Conservation (phyloP, 352 stramenopile species). For the Phytopythium aichiense region DNA sequence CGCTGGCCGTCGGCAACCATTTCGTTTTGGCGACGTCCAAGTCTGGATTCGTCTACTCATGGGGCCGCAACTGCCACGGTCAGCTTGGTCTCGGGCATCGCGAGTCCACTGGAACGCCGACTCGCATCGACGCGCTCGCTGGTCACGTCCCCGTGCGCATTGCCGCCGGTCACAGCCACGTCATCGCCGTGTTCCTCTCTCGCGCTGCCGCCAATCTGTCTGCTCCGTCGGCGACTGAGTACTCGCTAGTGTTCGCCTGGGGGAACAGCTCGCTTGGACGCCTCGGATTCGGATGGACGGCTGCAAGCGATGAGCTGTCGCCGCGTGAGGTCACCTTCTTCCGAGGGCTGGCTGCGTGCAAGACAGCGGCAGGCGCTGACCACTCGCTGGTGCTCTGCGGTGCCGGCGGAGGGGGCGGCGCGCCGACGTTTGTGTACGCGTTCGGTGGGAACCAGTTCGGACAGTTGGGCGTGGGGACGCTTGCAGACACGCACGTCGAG, state of each 20-base stretch:
- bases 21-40: conserved; percentile 48
- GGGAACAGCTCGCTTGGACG: conserved; percentile 33
- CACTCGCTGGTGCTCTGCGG: conserved; percentile 64
- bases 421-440: conserved; percentile 52
- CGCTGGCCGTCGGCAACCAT: conserved; percentile 58
- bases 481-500: conserved; percentile 25
- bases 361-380: conserved; percentile 47
- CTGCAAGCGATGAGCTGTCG: conserved; percentile 10
- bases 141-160: conserved; percentile 36
- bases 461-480: conserved; percentile 50
- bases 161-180: conserved; percentile 43
- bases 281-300: conserved; percentile 49
- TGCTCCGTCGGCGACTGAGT: conserved; percentile 13
- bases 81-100: conserved; percentile 49
- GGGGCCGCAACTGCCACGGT: conserved; percentile 51
- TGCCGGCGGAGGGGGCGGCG: conserved; percentile 12
- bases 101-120: conserved; percentile 13
- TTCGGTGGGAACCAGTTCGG: conserved; percentile 68
- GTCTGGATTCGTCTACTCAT: conserved; percentile 41
- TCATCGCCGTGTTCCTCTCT: conserved; percentile 38
- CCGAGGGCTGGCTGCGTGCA: conserved; percentile 37
- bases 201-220: conserved; percentile 1
- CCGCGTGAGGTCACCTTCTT: conserved; percentile 61
- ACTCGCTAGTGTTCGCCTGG: conserved; percentile 48
- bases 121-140: conserved; percentile 20